Conservation (phyloP, 345 rosid genomes). For the Euphorbia tirucalli region DNA sequence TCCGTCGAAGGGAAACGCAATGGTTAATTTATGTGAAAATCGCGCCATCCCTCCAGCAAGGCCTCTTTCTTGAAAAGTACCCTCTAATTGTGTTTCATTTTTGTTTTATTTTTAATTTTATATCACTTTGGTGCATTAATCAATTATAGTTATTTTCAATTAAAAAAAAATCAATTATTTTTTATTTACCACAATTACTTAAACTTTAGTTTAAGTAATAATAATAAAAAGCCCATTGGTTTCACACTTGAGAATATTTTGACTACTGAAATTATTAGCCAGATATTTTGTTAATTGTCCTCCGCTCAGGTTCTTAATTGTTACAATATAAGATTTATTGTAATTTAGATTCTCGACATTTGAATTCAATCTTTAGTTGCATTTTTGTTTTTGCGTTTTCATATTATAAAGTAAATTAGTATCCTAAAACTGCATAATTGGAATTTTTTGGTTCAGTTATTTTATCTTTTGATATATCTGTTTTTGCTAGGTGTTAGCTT, state of each 20-base stretch:
- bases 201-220: too few relatives aligned
- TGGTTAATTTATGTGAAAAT: not conserved
- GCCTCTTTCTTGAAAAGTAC: not conserved
- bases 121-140: too few relatives aligned
- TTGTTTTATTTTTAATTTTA: not conserved
- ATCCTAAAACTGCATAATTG: too few relatives aligned
- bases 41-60: not conserved
- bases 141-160: too few relatives aligned
- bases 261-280: not conserved
- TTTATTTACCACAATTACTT: too few relatives aligned
- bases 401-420: too few relatives aligned
- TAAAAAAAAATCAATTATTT: too few relatives aligned
- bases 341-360: not conserved
- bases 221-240: not conserved
- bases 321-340: not conserved
- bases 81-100: not conserved
- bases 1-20: not conserved
- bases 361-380: too few relatives aligned
- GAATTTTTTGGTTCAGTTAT: not conserved
- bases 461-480: too few relatives aligned
- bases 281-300: not conserved
- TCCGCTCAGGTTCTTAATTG: not conserved
- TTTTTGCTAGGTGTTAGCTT: too few relatives aligned
- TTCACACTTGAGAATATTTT: not conserved
- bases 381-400: not conserved